Evolutionary conservation across 345 rosid species (phyloP).

Genomic region (Salix exigua): DNA sequence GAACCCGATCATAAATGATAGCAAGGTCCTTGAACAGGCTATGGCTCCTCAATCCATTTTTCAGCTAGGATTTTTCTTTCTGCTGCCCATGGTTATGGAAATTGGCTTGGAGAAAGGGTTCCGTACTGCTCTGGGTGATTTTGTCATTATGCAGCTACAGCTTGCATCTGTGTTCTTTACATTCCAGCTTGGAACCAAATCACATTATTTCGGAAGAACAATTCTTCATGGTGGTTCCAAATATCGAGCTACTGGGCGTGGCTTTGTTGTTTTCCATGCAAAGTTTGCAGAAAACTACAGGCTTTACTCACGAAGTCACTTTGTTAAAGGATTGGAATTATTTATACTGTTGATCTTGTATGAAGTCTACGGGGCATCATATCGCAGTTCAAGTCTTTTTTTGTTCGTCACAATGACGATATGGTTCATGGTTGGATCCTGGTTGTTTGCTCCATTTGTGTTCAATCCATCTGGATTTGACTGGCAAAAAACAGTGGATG

Average conservation of each 20-base stretch:
- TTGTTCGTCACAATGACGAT: conserved; percentile 68
- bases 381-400: conserved; percentile 68
- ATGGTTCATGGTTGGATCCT: conserved; percentile 93
- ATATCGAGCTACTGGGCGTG: conserved; percentile 82
- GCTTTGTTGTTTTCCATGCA: conserved; percentile 86
- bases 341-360: conserved; percentile 63
- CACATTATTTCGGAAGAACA: conserved; percentile 89
- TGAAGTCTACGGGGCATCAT: conserved; percentile 64
- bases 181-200: conserved; percentile 96
- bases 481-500: conserved; percentile 95
- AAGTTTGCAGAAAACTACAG: conserved; percentile 90
- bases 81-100: conserved; percentile 97
- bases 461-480: conserved; percentile 97
- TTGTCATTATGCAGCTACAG: conserved; percentile 95
- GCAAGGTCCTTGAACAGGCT: conserved; percentile 85
- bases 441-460: conserved; percentile 93
- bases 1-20: conserved; percentile 50
- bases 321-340: conserved; percentile 85
- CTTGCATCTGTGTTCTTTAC: conserved; percentile 93
- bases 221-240: conserved; percentile 88
- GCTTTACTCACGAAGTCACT: conserved; percentile 87
- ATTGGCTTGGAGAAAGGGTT: conserved; percentile 93
- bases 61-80: conserved; percentile 77
- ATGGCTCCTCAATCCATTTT: conserved; percentile 75
- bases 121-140: conserved; percentile 77